A percentile compares a stretch with the other conserved stretches of the same genome.
Conservation (phyloP, 208 protist species). For the Leishmania turanica region DNA sequence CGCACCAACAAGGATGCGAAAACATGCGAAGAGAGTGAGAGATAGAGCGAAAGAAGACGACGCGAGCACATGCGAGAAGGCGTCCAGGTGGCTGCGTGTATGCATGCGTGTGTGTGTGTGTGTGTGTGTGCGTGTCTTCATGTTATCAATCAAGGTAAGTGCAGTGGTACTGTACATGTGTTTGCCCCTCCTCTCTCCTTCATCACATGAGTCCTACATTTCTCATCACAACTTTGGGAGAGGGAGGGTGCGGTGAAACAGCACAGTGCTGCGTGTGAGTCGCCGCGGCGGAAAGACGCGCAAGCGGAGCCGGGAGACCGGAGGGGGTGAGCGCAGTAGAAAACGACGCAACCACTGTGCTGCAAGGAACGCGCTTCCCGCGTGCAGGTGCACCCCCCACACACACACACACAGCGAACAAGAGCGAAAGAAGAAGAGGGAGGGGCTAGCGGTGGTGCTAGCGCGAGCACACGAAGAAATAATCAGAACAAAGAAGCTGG, state of each 20-base stretch:
- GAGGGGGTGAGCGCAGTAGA: too few species aligned
- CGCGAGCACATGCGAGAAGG: neutral
- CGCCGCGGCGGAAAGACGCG: too few species aligned
- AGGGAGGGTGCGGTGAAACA: too few species aligned
- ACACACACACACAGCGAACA: neutral
- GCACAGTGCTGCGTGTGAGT: too few species aligned
- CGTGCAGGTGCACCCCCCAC: neutral
- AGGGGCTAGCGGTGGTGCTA: neutral
- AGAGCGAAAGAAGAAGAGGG: neutral
- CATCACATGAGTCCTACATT: neutral
- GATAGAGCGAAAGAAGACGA: neutral
- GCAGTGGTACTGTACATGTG: neutral
- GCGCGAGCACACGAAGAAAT: neutral
- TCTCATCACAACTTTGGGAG: too few species aligned
- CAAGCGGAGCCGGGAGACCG: too few species aligned
- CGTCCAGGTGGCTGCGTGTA: neutral
- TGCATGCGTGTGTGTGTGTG: neutral
- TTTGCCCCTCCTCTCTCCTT: neutral
- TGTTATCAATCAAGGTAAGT: neutral
- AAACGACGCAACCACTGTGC: neutral
- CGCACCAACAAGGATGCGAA: neutral
- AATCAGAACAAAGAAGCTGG: neutral
- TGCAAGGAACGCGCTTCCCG: neutral
- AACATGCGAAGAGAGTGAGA: neutral
- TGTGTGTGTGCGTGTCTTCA: slow-evolving; percentile 8